These are phyloP conservation scores for Davidsoniella australis DNA, from an alignment of 2,329 filamentous ascomycete genomes.

Conservation along the genomic window DNA sequence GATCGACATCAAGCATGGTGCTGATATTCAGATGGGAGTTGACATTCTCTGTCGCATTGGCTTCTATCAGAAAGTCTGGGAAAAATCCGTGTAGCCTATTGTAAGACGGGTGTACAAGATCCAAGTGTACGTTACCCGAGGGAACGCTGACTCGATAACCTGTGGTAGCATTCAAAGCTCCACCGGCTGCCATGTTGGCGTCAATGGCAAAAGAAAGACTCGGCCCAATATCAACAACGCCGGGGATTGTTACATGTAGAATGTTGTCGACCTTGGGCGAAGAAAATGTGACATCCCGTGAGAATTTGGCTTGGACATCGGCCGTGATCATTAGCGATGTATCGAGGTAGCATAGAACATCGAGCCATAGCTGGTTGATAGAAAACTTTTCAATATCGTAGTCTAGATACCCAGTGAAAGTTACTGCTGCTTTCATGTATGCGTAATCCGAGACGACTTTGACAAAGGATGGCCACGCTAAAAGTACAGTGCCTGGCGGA, in stretches of 20 bases:
- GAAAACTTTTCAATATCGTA: slow-evolving; percentile 4
- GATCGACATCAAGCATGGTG: slow-evolving; percentile 1
- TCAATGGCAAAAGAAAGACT: slow-evolving; percentile 4
- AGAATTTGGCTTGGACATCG: background rate
- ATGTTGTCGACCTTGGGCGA: background rate
- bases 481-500: slow-evolving; percentile 4
- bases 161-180: background rate
- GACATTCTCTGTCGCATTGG: slow-evolving; percentile 6
- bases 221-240: slow-evolving; percentile 4
- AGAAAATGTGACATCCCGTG: background rate
- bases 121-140: slow-evolving; percentile 4
- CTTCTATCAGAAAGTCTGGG: background rate
- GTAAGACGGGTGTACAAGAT: slow-evolving; percentile 1
- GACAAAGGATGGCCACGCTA: slow-evolving; percentile 4
- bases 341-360: slow-evolving; percentile 3
- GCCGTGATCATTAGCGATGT: background rate
- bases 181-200: slow-evolving; percentile 3
- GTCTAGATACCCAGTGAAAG: slow-evolving; percentile 7
- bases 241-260: slow-evolving; percentile 6
- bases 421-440: slow-evolving; percentile 3
- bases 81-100: slow-evolving; percentile 1
- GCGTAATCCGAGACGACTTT: slow-evolving; percentile 5
- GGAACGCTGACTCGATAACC: slow-evolving; percentile 1
- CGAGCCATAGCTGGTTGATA: slow-evolving; percentile 6
- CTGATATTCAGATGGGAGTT: slow-evolving; percentile 8